Conservation (phyloP, 176 grass and related monocot species). For the Bromus sterilis region DNA sequence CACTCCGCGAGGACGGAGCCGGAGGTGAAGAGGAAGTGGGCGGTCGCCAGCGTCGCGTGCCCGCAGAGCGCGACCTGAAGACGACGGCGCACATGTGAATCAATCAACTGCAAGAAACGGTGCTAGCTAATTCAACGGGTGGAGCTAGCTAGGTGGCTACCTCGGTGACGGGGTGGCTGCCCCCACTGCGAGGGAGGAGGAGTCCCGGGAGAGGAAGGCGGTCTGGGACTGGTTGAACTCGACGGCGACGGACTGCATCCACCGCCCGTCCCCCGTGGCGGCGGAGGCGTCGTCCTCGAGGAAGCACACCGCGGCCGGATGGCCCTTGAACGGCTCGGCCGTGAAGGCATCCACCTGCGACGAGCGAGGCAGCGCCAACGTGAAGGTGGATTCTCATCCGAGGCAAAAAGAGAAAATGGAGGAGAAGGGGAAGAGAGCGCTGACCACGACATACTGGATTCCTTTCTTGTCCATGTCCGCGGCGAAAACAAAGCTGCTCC, state of each 20-base stretch:
- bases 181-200: not conserved
- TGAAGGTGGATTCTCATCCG: not conserved
- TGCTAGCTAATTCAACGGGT: too few species aligned
- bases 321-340: conserved; percentile 58
- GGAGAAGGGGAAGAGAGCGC: not conserved
- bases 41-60: conserved; percentile 57
- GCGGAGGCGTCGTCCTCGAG: conserved; percentile 27
- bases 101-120: not conserved
- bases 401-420: not conserved
- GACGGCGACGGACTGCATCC: conserved; percentile 69
- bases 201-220: conserved; percentile 35
- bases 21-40: conserved; percentile 48
- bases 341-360: conserved; percentile 72
- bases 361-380: not conserved
- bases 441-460: conserved; percentile 44
- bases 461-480: conserved; percentile 23
- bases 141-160: not conserved
- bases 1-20: conserved; percentile 14
- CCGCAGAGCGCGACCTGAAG: conserved; percentile 17
- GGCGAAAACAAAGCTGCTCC: too few species aligned
- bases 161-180: conserved; percentile 35
- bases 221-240: conserved; percentile 77
- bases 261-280: conserved; percentile 26
- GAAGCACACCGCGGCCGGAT: conserved; percentile 63
- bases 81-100: not conserved